phyloP scores from a whole-genome alignment of 768 basidiomycete genomes.

The Clathrus columnatus region DNA sequence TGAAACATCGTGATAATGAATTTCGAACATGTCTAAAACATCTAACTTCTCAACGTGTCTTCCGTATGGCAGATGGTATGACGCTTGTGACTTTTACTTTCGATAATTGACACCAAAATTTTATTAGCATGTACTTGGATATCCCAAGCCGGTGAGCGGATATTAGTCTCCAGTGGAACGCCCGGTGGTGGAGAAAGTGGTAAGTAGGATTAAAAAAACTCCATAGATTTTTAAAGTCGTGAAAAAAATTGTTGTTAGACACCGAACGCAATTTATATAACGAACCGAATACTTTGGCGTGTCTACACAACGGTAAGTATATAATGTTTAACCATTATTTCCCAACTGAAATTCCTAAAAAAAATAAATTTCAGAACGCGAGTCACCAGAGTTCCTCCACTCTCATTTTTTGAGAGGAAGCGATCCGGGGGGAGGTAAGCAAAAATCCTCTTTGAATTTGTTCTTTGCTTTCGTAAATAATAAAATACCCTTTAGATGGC shows the following conservation, averaged over 20 bases:
- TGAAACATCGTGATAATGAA: neutral
- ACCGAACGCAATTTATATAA: neutral
- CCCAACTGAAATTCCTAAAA: neutral
- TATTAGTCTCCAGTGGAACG: conserved; percentile 1
- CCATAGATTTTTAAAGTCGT: neutral
- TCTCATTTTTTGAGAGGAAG: neutral
- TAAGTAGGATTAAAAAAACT: neutral
- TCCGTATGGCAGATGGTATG: conserved; percentile 10
- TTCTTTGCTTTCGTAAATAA: neutral
- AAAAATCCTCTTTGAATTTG: neutral
- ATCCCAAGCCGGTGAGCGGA: neutral
- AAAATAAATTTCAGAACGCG: neutral
- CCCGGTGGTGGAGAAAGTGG: conserved; percentile 3
- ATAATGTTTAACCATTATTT: neutral
- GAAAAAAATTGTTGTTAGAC: neutral
- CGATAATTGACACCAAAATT: neutral
- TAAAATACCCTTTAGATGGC: neutral
- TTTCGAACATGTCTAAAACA: neutral
- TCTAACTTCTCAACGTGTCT: neutral
- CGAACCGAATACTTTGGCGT: conserved; percentile 1
- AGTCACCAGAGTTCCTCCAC: neutral
- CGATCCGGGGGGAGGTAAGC: neutral
- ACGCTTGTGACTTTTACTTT: neutral
- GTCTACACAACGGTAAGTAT: neutral
- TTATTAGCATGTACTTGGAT: neutral